Evolutionary conservation across 2,329 filamentous ascomycete species (phyloP).

Genomic region (Parastagonospora avenae): DNA sequence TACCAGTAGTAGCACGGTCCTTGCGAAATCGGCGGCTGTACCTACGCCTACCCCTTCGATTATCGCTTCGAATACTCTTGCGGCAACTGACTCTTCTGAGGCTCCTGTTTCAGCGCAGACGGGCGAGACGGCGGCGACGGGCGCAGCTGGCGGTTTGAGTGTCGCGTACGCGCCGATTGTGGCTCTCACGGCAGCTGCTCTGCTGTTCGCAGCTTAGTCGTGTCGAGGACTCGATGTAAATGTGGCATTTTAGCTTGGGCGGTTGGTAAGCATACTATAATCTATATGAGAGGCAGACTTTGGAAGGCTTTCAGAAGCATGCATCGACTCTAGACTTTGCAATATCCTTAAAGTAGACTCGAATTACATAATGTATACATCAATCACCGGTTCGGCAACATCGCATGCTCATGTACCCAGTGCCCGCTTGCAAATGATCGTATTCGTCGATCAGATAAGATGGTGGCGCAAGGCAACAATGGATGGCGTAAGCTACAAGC

Average conservation of each 20-base stretch:
- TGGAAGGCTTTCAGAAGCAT: no score
- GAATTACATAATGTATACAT: no score
- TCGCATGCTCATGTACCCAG: no score
- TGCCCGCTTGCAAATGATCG: no score
- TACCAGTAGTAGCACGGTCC: conserved; percentile 7
- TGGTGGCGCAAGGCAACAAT: no score
- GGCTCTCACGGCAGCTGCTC: neutral
- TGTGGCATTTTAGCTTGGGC: neutral
- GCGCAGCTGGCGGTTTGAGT: neutral
- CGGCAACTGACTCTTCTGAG: conserved; percentile 11
- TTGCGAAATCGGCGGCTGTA: conserved; percentile 6
- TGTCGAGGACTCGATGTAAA: neutral
- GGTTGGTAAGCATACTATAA: neutral
- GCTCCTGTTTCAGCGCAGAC: conserved; percentile 9
- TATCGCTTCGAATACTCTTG: neutral
- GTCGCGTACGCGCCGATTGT: neutral
- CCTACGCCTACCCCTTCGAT: conserved; percentile 1
- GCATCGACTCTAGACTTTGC: no score
- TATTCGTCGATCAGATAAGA: no score
- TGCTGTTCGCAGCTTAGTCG: neutral
- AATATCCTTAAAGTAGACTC: no score
- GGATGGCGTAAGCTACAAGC: no score
- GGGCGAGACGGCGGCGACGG: neutral
- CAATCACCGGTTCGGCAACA: no score
- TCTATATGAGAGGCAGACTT: no score